These are phyloP conservation scores for Scenedesmus sp. DNA, from an alignment of 163 green algal genomes.

Conservation along the genomic window DNA sequence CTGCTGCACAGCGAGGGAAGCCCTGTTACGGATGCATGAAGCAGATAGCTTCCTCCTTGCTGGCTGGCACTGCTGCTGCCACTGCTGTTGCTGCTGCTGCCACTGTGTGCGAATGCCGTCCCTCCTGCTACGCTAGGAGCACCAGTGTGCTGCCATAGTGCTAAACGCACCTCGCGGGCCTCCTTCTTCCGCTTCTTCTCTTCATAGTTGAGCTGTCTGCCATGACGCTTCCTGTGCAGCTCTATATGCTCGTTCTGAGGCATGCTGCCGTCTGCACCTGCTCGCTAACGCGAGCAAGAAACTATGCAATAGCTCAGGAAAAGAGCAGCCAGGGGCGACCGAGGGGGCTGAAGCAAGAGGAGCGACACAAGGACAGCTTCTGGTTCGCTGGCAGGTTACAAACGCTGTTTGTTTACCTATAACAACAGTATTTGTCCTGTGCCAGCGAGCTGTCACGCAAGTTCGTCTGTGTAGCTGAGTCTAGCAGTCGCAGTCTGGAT, in stretches of 20 bases:
- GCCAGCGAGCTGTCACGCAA: not conserved
- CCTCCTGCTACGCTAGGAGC: not conserved
- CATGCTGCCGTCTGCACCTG: constrained; percentile 73
- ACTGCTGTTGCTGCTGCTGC: not conserved
- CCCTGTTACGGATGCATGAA: not conserved
- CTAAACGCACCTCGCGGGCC: constrained; percentile 62
- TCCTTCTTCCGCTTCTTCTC: constrained; percentile 97
- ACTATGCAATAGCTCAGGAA: not conserved
- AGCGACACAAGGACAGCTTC: not conserved
- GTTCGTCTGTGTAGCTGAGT: not conserved
- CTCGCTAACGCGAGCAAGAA: not conserved
- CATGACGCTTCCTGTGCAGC: constrained; percentile 96
- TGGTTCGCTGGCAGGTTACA: not conserved
- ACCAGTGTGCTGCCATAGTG: not conserved
- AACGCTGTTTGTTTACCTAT: not conserved
- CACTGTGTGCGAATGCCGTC: not conserved
- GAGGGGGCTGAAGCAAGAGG: not conserved
- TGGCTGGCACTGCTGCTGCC: not conserved
- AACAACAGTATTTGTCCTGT: not conserved
- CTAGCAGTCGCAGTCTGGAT: not conserved
- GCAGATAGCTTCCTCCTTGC: not conserved
- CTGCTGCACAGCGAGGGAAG: not conserved
- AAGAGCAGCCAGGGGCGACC: not conserved
- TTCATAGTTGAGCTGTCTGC: constrained; percentile 85
- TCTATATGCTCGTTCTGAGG: constrained; percentile 99